Percentiles rank a stretch among this genome's conserved stretches.
phyloP scores from a whole-genome alignment of 176 grass and related monocot species.

The Thalia dealbata region DNA sequence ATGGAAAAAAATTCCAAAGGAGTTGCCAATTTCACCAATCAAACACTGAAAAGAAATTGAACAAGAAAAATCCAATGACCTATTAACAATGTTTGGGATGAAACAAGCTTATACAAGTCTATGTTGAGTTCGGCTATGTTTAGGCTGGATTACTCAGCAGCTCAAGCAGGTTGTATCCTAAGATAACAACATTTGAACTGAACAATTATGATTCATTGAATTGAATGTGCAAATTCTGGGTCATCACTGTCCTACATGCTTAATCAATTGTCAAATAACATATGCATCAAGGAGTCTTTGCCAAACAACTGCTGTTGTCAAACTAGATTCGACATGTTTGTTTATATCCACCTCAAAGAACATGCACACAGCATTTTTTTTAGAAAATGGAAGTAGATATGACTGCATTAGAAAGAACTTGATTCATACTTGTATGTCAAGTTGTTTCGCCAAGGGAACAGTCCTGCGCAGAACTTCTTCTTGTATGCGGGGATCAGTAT shows the following conservation, averaged over 20 bases:
- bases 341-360: not conserved
- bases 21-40: too few species aligned
- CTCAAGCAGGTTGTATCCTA: not conserved
- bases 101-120: not conserved
- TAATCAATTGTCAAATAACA: not conserved
- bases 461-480: slow-evolving; percentile 91
- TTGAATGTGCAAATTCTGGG: too few species aligned
- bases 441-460: slow-evolving; percentile 57
- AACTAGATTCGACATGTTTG: not conserved
- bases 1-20: too few species aligned
- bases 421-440: slow-evolving; percentile 51
- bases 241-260: too few species aligned
- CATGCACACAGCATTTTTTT: not conserved
- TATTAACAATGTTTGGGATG: not conserved
- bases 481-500: slow-evolving; percentile 89
- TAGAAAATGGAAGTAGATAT: not conserved
- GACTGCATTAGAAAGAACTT: not conserved
- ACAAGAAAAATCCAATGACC: not conserved
- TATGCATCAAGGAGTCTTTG: not conserved
- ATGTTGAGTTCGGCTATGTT: not conserved
- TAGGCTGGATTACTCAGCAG: not conserved
- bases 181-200: not conserved
- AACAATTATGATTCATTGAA: too few species aligned
- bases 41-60: too few species aligned
- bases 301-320: not conserved